Evolutionary conservation across 2,329 filamentous ascomycete species (phyloP).

Genomic region (Neonectria sp.): DNA sequence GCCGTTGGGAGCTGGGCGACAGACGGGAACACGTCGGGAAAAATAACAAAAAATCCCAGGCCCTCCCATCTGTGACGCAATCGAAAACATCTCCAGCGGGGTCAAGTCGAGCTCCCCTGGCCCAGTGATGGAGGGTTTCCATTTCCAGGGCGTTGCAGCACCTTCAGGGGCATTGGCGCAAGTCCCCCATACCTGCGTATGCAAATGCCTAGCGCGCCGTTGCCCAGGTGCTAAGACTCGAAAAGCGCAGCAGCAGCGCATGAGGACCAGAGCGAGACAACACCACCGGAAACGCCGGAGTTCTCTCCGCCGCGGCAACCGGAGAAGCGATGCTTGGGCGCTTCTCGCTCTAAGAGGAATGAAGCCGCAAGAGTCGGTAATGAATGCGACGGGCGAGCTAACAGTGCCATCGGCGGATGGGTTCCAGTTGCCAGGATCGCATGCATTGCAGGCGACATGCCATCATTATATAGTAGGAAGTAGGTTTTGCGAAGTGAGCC

Average conservation of each 20-base stretch:
- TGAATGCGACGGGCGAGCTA: background rate
- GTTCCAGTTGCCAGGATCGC: too few species aligned
- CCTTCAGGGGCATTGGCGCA: background rate
- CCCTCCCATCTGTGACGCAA: constrained; percentile 21
- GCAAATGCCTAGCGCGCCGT: too few species aligned
- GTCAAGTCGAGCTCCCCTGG: constrained; percentile 19
- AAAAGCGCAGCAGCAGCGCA: too few species aligned
- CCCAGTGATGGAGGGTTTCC: background rate
- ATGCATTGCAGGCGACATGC: background rate
- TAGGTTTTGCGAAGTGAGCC: too few species aligned
- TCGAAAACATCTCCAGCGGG: constrained; percentile 18
- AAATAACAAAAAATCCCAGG: background rate
- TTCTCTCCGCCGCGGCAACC: constrained; percentile 17
- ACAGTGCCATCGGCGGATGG: constrained; percentile 2
- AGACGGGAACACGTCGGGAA: background rate
- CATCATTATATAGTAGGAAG: too few species aligned
- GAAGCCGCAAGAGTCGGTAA: background rate
- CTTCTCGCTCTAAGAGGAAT: background rate
- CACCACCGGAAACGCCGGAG: constrained; percentile 16
- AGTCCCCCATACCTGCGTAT: too few species aligned
- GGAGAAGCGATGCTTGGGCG: constrained; percentile 5
- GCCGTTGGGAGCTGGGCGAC: too few species aligned
- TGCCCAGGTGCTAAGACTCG: too few species aligned
- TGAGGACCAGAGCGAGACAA: background rate
- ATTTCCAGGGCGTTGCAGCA: background rate